Percentiles rank a stretch among this genome's conserved stretches.
Conservation (phyloP, 2,329 filamentous ascomycete species). For the Pestalotiopsis sp. region DNA sequence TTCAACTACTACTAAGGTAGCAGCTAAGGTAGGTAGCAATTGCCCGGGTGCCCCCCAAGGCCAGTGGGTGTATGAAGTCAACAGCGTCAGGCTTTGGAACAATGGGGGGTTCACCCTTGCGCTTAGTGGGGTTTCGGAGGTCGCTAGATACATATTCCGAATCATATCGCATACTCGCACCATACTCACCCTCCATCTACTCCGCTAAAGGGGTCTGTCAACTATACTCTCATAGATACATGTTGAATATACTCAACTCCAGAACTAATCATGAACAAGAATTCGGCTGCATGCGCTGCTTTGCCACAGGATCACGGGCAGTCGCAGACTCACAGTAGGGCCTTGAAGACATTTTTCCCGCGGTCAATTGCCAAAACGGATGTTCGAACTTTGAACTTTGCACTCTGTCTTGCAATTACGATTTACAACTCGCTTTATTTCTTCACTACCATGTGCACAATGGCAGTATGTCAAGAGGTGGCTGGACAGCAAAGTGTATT, state of each 20-base stretch:
- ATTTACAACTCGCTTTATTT: too few relatives aligned
- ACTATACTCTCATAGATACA: neutral
- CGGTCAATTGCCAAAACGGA: too few relatives aligned
- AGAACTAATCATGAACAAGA: neutral
- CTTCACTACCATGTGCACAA: too few relatives aligned
- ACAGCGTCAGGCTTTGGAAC: neutral
- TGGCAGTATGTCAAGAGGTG: too few relatives aligned
- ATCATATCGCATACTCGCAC: neutral
- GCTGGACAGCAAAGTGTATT: too few relatives aligned
- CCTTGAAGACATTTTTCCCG: too few relatives aligned
- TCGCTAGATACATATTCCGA: conserved; percentile 3
- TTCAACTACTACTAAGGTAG: neutral
- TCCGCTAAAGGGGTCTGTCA: neutral
- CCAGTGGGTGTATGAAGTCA: neutral
- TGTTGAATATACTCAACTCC: neutral
- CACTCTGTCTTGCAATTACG: too few relatives aligned
- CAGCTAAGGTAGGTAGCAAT: neutral
- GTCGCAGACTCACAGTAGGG: too few relatives aligned
- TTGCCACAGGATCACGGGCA: too few relatives aligned
- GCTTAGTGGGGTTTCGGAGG: neutral
- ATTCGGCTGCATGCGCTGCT: too few relatives aligned
- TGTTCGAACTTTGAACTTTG: too few relatives aligned
- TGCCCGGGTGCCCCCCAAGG: neutral
- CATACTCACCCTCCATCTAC: neutral
- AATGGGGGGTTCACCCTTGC: neutral